Evolutionary conservation across 2,329 filamentous ascomycete genomes (phyloP).

Genomic region (Talaromyces marneffei): DNA sequence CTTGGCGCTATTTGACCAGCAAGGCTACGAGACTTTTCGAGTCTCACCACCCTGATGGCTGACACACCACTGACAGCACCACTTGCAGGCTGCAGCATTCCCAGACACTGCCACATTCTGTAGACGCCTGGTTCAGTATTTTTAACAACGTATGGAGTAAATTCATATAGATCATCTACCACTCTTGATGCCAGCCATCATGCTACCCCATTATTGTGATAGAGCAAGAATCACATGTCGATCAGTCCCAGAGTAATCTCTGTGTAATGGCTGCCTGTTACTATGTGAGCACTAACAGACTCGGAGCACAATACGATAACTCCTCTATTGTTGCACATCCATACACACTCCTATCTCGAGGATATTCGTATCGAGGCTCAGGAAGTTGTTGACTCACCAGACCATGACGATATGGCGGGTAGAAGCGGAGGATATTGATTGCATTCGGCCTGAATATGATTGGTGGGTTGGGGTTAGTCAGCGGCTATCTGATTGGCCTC

Average conservation of each 20-base stretch:
- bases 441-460: neutral
- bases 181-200: neutral
- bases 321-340: neutral
- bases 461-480: neutral
- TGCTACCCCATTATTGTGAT: neutral
- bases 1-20: neutral
- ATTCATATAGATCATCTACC: neutral
- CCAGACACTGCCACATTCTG: neutral
- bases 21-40: neutral
- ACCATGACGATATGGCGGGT: neutral
- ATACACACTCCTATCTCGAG: neutral
- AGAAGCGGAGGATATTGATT: neutral
- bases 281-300: neutral
- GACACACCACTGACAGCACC: neutral
- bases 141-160: neutral
- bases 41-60: neutral
- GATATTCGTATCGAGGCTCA: neutral
- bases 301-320: neutral
- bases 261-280: neutral
- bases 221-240: neutral
- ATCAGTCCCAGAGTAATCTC: neutral
- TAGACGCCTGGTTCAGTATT: neutral
- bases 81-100: neutral
- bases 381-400: neutral
- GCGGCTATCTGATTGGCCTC: constrained; percentile 10